Evolutionary conservation across 148 eudicot species (phyloP).

Genomic region (Persicaria maculosa): DNA sequence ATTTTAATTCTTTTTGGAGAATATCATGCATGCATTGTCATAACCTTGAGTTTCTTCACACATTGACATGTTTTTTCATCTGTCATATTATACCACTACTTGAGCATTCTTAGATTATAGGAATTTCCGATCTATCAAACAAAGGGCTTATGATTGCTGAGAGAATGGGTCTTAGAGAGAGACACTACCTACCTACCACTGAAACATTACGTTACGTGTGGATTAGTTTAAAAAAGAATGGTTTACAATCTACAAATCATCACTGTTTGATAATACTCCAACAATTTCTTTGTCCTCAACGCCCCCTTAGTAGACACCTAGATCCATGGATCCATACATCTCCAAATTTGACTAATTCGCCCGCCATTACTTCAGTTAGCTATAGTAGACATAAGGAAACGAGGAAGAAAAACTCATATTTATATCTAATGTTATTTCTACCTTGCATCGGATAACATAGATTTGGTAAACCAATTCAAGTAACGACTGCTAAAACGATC

Average conservation of each 20-base stretch:
- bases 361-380: no score
- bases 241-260: not conserved
- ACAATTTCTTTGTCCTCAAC: no score
- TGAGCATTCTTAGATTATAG: not conserved
- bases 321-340: no score
- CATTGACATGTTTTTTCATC: not conserved
- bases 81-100: not conserved
- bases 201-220: not conserved
- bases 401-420: no score
- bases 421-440: not conserved
- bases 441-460: not conserved
- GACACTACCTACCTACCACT: not conserved
- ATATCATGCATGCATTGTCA: conserved; percentile 6
- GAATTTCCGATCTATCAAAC: not conserved
- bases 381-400: no score
- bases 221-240: not conserved
- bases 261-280: not conserved
- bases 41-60: not conserved
- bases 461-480: not conserved
- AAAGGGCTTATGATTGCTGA: not conserved
- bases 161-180: not conserved
- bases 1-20: not conserved
- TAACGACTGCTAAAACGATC: conserved; percentile 1
- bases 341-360: no score
- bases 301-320: no score